Evolutionary conservation across 768 basidiomycete species (phyloP).

Genomic region (Tylopilus plumbeoviolaceoides): DNA sequence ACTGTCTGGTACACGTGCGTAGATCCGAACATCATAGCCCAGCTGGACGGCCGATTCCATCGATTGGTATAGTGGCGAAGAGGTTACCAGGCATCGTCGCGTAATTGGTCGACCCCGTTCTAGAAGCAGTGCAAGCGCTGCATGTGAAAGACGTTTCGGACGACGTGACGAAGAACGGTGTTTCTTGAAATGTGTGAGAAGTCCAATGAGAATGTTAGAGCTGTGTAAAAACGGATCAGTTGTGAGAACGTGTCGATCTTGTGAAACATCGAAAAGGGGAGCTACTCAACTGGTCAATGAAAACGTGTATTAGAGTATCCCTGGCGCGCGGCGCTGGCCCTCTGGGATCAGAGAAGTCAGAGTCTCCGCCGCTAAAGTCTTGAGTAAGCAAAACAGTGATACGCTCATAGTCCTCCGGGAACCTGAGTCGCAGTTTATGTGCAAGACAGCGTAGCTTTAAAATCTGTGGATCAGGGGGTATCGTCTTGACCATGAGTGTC

Average conservation of each 20-base stretch:
- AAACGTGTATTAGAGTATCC: conserved; percentile 37
- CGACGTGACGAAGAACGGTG: conserved; percentile 38
- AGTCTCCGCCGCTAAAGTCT: conserved; percentile 33
- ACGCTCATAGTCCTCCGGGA: conserved; percentile 46
- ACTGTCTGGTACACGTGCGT: conserved; percentile 64
- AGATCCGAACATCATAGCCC: conserved; percentile 72
- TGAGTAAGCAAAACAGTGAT: conserved; percentile 31
- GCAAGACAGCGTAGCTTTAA: conserved; percentile 52
- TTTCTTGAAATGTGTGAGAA: conserved; percentile 65
- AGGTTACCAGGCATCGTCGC: conserved; percentile 73
- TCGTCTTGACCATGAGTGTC: conserved; percentile 36
- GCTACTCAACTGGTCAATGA: conserved; percentile 42
- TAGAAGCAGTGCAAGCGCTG: conserved; percentile 70
- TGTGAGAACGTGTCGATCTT: conserved; percentile 6
- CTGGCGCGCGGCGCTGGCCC: conserved; percentile 30
- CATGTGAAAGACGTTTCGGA: conserved; percentile 64
- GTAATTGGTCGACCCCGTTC: conserved; percentile 78
- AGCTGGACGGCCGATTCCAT: conserved; percentile 68
- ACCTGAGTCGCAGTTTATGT: conserved; percentile 51
- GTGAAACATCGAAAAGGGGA: not conserved
- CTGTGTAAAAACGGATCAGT: conserved; percentile 33
- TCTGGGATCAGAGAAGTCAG: conserved; percentile 33
- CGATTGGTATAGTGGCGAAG: conserved; percentile 80
- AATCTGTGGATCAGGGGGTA: conserved; percentile 44
- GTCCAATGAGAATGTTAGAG: conserved; percentile 84